Evolutionary conservation across 2,329 filamentous ascomycete species (phyloP), one percentile per base, ranked within the genome.

Genomic region (Ambrosiella beaveri): DNA sequence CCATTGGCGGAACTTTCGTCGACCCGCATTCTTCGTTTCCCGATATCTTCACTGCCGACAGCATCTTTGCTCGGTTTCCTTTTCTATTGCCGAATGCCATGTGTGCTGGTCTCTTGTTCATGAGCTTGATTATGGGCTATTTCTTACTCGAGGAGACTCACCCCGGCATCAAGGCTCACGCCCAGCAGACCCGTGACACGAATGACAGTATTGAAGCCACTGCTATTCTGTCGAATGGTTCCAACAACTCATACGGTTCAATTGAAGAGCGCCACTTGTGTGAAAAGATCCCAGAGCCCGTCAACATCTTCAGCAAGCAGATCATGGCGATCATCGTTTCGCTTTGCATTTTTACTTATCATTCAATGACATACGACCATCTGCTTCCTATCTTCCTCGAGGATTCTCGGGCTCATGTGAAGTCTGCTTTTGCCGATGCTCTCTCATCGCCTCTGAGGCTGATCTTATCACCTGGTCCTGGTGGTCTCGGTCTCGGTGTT

Each of bases 301-400:
- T 37, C 19, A 19, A 49, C 37, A 61, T 62, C 19, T 62, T 61
- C 41, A 62, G 57, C 7, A 54, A 54, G 38, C 52, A 57, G 19
- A 61, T 62, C 36, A 57, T 60, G 36, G 27, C 61, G 12, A 79
- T 95, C 57, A 81, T 93, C 44, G 66, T 88, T n/a, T 85, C 90
- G 1, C 73, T 96, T 53, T 87, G 85, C 50, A 87, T 96, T 62
- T 95, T 95, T 71, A 93, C 88, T 3, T 95, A 95, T 68, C 90
- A 96, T 70, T 88, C 85, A 41, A 96, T 96, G 89, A 89, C 86
- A 0, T 96, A 88, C 70, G 91, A 96, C 66, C 87, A 95, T 67
- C 77, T 96, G 0, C 75, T 95, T 57, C 90, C 90, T 7, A 95
- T 96, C 61, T 96, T 95, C 71, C 81, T 95, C 56, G 89, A 96